phyloP scores from a whole-genome alignment of 2,329 filamentous ascomycete genomes.

The Didymella pomorum region DNA sequence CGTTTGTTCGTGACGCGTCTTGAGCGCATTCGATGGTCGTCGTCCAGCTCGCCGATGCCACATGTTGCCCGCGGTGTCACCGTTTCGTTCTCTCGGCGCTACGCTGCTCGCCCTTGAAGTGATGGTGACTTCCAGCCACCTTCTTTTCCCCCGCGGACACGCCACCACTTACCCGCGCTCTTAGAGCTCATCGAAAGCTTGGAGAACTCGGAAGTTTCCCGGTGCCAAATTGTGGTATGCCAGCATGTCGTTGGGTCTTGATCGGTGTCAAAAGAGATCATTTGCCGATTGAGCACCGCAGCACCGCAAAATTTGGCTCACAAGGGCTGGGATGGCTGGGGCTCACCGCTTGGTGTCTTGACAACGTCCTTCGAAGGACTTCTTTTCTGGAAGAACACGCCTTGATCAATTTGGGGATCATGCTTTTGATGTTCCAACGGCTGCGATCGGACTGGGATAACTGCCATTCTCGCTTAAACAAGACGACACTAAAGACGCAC shows the following conservation, averaged over 20 bases:
- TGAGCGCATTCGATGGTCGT: not conserved
- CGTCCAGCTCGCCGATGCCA: not conserved
- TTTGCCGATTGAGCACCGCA: not conserved
- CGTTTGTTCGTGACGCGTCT: not conserved
- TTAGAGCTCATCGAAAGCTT: not conserved
- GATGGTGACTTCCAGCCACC: not conserved
- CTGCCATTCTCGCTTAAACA: slow-evolving; percentile 36
- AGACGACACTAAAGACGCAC: slow-evolving; percentile 39
- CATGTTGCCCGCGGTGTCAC: not conserved
- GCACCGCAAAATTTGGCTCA: not conserved
- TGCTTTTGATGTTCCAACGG: slow-evolving; percentile 21
- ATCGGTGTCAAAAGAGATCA: not conserved
- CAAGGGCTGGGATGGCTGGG: not conserved
- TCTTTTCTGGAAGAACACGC: not conserved
- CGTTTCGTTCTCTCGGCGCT: not conserved
- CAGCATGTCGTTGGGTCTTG: not conserved
- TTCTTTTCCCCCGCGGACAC: not conserved
- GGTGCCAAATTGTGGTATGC: not conserved
- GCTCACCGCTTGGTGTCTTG: slow-evolving; percentile 2
- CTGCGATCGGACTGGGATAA: slow-evolving; percentile 30
- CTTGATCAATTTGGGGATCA: slow-evolving; percentile 2
- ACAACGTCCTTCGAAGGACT: not conserved
- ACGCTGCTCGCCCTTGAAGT: not conserved
- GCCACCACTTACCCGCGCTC: not conserved
- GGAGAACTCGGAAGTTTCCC: not conserved